Evolutionary conservation across 2,329 filamentous ascomycete genomes (phyloP), one percentile per base, ranked within the genome.

Genomic region (Chrysoporthe cubensis): DNA sequence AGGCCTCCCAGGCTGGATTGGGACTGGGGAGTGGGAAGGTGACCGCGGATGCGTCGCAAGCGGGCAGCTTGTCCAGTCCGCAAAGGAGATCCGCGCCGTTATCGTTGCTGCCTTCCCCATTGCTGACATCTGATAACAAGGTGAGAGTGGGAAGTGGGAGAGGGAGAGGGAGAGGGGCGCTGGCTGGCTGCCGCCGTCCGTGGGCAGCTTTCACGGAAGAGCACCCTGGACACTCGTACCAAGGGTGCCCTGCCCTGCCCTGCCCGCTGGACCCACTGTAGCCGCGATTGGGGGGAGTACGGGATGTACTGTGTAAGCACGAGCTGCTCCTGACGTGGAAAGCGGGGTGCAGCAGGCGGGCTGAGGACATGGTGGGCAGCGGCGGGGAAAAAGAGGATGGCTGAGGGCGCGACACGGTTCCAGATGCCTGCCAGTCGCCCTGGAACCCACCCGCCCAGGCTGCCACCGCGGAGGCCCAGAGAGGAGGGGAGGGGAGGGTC

Each of bases 261-360:
- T 8, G 13, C 34, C 37, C 18, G 40, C 37, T 60, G 57, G 57
- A 37, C 60, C 50, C 50, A 42, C 62, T 64, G 50, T 18, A 18
- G 42, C 21, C 9, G 62, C 34, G n/a, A 57, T 42, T 21, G 50
- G 48, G 40, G 42, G 34, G 18, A 8, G 26, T 18, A 61, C 7
- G 21, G 26, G 26, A 26, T 26, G 26, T 26, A 26, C 26, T 32
- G n/a, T 32, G 21, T 50, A 32, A 18, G 43, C 21, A 48, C 26
- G 52, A 58, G 26, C n/a, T 44, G 56, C 44, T 57, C 21, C 14
- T 9, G 21, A 34, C 13, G 21, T 43, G 62, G 44, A 65, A 59
- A 65, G 63, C 63, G 63, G 63, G 63, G 63, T 65, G 63, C 56
- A 59, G 62, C 26, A 62, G 18, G 34, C 32, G 18, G 37, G 46